These are phyloP conservation scores for Ceratocystis harringtonii DNA, from an alignment of 2,329 filamentous ascomycete species.

Conservation along the genomic window DNA sequence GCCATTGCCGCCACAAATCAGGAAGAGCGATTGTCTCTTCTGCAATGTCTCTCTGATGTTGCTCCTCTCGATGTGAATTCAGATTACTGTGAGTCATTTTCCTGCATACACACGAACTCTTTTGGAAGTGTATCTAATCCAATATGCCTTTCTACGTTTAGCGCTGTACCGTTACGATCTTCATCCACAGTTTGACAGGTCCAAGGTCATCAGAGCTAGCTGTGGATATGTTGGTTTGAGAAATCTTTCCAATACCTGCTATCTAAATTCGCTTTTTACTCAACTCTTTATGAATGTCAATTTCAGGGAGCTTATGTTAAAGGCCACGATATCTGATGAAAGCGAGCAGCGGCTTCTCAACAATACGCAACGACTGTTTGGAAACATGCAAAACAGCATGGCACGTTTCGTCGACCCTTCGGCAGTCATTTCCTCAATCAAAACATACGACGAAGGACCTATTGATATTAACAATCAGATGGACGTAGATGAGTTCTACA, in stretches of 20 bases:
- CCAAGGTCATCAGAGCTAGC: conserved; percentile 52
- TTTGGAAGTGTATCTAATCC: background rate
- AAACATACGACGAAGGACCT: conserved; percentile 62
- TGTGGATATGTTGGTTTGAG: conserved; percentile 79
- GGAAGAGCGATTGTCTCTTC: background rate
- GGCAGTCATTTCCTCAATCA: conserved; percentile 58
- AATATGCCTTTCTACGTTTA: background rate
- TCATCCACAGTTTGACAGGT: conserved; percentile 46
- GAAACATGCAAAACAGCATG: conserved; percentile 69
- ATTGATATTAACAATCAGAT: conserved; percentile 88
- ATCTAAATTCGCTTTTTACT: conserved; percentile 85
- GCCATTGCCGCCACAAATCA: background rate
- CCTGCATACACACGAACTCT: background rate
- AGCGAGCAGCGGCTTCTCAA: conserved; percentile 52
- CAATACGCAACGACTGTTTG: conserved; percentile 70
- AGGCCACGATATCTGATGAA: conserved; percentile 40
- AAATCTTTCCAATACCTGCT: conserved; percentile 93
- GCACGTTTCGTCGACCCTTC: conserved; percentile 58
- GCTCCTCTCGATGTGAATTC: conserved; percentile 20
- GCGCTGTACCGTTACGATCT: conserved; percentile 48
- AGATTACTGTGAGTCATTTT: background rate
- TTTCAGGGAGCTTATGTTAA: conserved; percentile 74
- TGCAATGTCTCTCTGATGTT: conserved; percentile 15
- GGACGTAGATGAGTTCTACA: conserved; percentile 98
- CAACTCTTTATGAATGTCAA: conserved; percentile 91